Conservation (phyloP, 164 flowering plant species). For the Stephania cephalantha region DNA sequence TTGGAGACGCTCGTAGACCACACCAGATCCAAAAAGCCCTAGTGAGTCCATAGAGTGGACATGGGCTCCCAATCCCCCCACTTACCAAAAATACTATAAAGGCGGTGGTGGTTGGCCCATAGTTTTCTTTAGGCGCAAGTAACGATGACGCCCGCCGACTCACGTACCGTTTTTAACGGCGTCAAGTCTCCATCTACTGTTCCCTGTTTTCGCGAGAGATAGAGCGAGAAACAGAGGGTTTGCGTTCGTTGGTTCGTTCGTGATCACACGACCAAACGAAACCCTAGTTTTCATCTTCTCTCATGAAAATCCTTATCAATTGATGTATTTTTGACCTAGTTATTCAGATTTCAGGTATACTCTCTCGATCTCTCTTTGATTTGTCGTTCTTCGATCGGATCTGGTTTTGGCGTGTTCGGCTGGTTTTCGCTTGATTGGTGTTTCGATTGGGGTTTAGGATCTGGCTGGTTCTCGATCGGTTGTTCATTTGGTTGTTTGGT, state of each 20-base stretch:
- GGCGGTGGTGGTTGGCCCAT: not conserved
- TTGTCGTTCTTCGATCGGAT: not conserved
- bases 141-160: not conserved
- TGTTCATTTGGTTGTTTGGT: not conserved
- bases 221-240: not conserved
- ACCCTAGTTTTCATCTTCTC: not conserved
- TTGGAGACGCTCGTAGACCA: too few relatives aligned
- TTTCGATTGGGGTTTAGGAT: not conserved
- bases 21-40: too few relatives aligned
- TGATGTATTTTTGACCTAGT: not conserved
- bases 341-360: not conserved
- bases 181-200: not conserved
- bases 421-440: not conserved
- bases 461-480: not conserved
- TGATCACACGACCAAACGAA: not conserved
- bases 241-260: not conserved
- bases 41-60: too few relatives aligned
- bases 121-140: not conserved
- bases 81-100: not conserved
- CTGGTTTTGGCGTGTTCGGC: not conserved
- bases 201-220: slow-evolving; percentile 2
- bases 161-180: not conserved
- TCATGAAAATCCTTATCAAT: not conserved
- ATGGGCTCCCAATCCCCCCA: too few relatives aligned
- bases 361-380: not conserved